Evolutionary conservation across 1,139 yeast species (phyloP), one percentile per base, ranked within the genome.

Genomic region (Scheffersomyces cryptocercus): DNA sequence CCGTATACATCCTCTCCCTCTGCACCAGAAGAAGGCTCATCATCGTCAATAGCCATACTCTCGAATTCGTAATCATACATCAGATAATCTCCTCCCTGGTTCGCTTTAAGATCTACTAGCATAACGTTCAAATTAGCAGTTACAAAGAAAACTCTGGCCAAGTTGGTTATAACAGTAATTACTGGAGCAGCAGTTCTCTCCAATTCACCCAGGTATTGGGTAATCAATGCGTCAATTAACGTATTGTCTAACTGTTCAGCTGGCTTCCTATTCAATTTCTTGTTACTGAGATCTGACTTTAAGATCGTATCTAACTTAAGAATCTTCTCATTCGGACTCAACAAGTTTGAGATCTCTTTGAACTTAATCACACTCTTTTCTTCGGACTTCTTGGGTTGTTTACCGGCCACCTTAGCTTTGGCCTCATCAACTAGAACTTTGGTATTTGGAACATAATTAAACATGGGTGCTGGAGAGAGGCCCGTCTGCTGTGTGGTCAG

Each of bases 41-140:
- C 65, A 37, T 79, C 85, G 12, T 65, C 74, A n/a, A 62, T 65
- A 2, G 61, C 58, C 10, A 60, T 51, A 20, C 61, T 56, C 48
- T 74, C 79, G 60, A 85, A 85, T 56, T 85, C 93, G 61, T 84
- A 85, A 61, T 85, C 91, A 58, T 85, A 85, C 84, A 85, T 81
- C 61, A 87, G 86, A 47, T 85, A 81, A 52, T 81, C 82, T n/a
- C 65, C 58, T 53, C 82, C 75, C 67, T 84, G 47, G 75, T 81
- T 64, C 56, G 76, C 75, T 43, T 70, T 73, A 47, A 73, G 62
- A 49, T 74, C 79, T 11, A 74, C 69, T 52, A 73, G 48, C 64
- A 69, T 69, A 3, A 73, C 78, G 43, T 70, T 65, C 32, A 73
- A 56, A 1, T 53, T 41, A 2, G 64, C 59, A 46, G 71, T 76